Evolutionary conservation across 352 stramenopile species (phyloP).

Genomic region (Pythium sukuiense): DNA sequence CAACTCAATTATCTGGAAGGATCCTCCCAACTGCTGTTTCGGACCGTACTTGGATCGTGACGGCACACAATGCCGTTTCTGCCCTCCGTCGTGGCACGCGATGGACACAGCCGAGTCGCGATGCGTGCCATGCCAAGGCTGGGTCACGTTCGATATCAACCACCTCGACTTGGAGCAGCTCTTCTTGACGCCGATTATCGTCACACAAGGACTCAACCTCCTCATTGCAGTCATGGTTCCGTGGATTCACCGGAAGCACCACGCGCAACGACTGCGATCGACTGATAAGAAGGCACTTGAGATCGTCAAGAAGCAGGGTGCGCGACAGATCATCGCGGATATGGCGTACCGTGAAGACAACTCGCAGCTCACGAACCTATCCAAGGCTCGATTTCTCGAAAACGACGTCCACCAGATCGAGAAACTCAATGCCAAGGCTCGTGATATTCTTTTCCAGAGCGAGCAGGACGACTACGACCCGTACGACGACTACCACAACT

Average conservation of each 20-base stretch:
- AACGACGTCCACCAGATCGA: slow-evolving; percentile 66
- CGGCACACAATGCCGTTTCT: slow-evolving; percentile 47
- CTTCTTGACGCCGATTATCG: slow-evolving; percentile 82
- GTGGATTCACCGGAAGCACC: slow-evolving; percentile 73
- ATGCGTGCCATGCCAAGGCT: slow-evolving; percentile 68
- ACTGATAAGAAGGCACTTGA: slow-evolving; percentile 63
- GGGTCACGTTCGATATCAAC: slow-evolving; percentile 83
- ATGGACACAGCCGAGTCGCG: slow-evolving; percentile 33
- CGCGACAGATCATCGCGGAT: slow-evolving; percentile 56
- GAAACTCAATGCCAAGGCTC: slow-evolving; percentile 62
- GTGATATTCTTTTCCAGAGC: slow-evolving; percentile 73
- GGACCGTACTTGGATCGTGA: slow-evolving; percentile 64
- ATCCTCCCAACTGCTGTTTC: slow-evolving; percentile 82
- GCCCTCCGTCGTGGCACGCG: slow-evolving; percentile 63
- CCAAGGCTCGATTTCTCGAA: slow-evolving; percentile 66
- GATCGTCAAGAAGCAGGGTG: slow-evolving; percentile 65
- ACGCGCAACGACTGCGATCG: slow-evolving; percentile 55
- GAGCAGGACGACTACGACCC: slow-evolving; percentile 80
- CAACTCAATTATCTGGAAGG: slow-evolving; percentile 74
- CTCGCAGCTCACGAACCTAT: slow-evolving; percentile 54
- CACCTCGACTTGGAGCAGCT: slow-evolving; percentile 78
- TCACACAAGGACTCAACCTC: slow-evolving; percentile 75
- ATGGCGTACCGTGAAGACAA: slow-evolving; percentile 55
- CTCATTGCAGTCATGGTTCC: slow-evolving; percentile 69
- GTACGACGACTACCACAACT: slow-evolving; percentile 80